Base-by-base conservation (phyloP, 176 grass and related monocot genomes). In the Carex cristatella region DNA sequence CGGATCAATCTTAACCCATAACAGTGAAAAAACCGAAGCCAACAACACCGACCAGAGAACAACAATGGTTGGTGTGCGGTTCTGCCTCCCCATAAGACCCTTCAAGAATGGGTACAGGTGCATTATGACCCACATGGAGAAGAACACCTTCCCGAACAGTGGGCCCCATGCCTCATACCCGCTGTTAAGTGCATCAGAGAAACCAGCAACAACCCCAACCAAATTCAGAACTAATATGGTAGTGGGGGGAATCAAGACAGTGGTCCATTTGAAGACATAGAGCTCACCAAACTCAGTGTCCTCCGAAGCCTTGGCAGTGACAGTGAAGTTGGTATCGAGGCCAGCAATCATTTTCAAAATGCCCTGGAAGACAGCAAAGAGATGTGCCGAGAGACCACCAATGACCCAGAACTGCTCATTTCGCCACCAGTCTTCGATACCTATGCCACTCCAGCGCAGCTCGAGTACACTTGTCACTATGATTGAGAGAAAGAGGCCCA, bases 371-470 rank as follows among this genome's bases (percentile, higher is more conserved):
- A 98, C 95, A 1, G 95, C 95, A 46, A 98, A 98, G 64, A 98
- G 93, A 40, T 98, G 95, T 0, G 95, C 95, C 1, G 95, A 98
- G 10, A 98, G 88, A 18, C 95, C 93, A 5, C 95, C 95, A 1
- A 98, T 98, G 74, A 95, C 93, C 93, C 95, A 98, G 86, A 98
- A 98, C 80, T 98, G 95, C 83, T 98, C 95, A 13, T 98, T 98
- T 28, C 95, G 83, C 95, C 95, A 95, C 95, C 88, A 98, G 85
- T 98, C 95, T 82, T 98, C 93, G 0, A 98, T 98, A 60, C 95
- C 89, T 15, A 98, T 89, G 61, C 95, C 93, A 13, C 95, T 98
- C 95, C 95, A 98, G 23, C 95, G 86, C 83, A 98, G 88, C 89
- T 98, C 95, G 18, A 98, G 81, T 72, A 98, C 89, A 9, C 93